Base-by-base conservation (phyloP, 2,329 filamentous ascomycete species). In the Teratosphaeriaceae sp. region DNA sequence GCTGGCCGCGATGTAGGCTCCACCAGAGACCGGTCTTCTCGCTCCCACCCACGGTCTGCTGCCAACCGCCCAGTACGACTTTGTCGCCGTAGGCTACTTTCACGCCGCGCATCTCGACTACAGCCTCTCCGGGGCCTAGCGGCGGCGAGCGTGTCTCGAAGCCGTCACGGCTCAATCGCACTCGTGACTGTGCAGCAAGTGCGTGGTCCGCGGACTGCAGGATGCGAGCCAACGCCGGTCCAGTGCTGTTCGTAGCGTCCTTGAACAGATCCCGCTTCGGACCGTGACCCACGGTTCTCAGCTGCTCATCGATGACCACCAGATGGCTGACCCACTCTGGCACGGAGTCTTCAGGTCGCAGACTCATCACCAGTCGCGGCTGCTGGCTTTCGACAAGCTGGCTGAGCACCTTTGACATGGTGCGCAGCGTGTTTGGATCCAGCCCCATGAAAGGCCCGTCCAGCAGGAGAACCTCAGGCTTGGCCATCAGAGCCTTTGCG, bases 401-500 rank as follows among this genome's bases (percentile, higher is more conserved):
- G 50, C 79, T 69, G 18, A 96, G 69, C 36, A 97, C 70, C 0
- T 75, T 73, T 30, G 85, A 90, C 52, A 97, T 68, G 1, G 77
- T 76, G 11, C 76, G 72, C 11, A 86, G 77, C 0, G 88, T 94
- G 5, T 82, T 82, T 12, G 90, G 92, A 63, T 97, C 92, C 13
- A 98, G 72, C 0, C 92, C 90, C 85, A 96, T 94, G 59, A 96
- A 96, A 1, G 92, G 90, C 56, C 95, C 90, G 65, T 98, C 92
- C 2, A 95, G 72, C 40, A 97, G 72, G 47, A 98, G 61, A 9
- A 95, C 75, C 63, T 94, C 85, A 0, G 92, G 92, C 40, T 76
- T 75, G 5, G 73, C 80, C 45, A 97, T 72, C 39, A 98, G 67
- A 0, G 89, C 88, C 55, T 88, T 85, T 2, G 88, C 92, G 53